These are phyloP conservation scores for Fraxinus anomala DNA, from an alignment of 257 asterid genomes.

Conservation along the genomic window DNA sequence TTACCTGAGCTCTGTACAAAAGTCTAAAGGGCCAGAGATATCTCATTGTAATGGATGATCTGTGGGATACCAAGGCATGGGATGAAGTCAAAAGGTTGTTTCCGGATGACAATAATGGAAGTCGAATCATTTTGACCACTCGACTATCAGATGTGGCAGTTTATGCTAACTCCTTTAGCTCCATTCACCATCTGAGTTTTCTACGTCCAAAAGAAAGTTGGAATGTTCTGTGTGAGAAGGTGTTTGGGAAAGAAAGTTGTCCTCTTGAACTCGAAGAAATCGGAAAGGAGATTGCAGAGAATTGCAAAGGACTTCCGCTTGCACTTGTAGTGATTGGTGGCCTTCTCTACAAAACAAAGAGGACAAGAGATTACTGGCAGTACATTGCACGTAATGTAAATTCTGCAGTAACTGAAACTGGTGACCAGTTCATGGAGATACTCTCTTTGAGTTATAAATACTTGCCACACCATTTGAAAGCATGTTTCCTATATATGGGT, in stretches of 20 bases:
- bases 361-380: too few relatives aligned
- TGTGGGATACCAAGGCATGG: conserved; percentile 13
- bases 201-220: conserved; percentile 23
- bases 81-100: too few relatives aligned
- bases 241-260: conserved; percentile 13
- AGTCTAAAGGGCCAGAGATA: conserved; percentile 10
- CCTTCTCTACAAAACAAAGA: too few relatives aligned
- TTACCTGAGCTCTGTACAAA: conserved; percentile 4
- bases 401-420: too few relatives aligned
- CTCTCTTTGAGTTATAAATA: too few relatives aligned
- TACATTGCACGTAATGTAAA: too few relatives aligned
- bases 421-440: too few relatives aligned
- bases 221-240: conserved; percentile 20
- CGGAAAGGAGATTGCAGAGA: conserved; percentile 23
- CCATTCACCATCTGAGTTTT: conserved; percentile 14
- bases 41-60: conserved; percentile 23
- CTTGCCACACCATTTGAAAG: too few relatives aligned
- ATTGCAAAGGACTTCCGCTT: conserved; percentile 8
- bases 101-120: too few relatives aligned
- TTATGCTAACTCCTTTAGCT: conserved; percentile 13
- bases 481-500: too few relatives aligned
- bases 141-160: conserved; percentile 7
- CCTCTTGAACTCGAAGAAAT: conserved; percentile 21
- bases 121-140: conserved; percentile 1
- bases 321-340: too few relatives aligned